Percentiles rank a stretch among this genome's conserved stretches.
Conservation (phyloP, 192 early-diverging fungal species). For the Rhizophagus clarus region DNA sequence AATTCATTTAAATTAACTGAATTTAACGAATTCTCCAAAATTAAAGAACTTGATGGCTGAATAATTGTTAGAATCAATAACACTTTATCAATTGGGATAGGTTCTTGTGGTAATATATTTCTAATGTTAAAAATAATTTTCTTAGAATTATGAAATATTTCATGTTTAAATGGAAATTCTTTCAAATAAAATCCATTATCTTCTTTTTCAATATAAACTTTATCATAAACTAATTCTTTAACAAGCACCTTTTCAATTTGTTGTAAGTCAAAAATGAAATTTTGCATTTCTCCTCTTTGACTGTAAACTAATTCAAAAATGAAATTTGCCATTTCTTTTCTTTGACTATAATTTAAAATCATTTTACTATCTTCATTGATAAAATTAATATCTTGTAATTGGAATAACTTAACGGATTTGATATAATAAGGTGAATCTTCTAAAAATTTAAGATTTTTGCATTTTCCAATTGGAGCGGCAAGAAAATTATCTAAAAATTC, state of each 20-base stretch:
- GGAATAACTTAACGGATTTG: not conserved
- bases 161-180: conserved; percentile 18
- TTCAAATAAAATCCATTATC: not conserved
- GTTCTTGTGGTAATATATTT: conserved; percentile 20
- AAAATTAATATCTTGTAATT: not conserved
- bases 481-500: not conserved
- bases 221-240: conserved; percentile 15
- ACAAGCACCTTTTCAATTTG: conserved; percentile 22
- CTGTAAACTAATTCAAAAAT: too few species aligned
- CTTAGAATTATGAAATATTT: conserved; percentile 18
- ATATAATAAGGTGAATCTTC: not conserved
- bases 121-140: conserved; percentile 15
- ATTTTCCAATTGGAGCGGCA: not conserved
- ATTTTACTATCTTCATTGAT: conserved; percentile 11
- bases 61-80: not conserved
- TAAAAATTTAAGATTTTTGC: too few species aligned
- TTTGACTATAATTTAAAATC: conserved; percentile 23
- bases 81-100: not conserved
- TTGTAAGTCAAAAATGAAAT: conserved; percentile 17
- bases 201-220: not conserved
- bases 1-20: not conserved
- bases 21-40: not conserved
- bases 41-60: not conserved
- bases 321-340: not conserved
- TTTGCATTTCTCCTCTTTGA: not conserved